A percentile compares a stretch with the other conserved stretches of the same genome.
Conservation (phyloP, 2,329 filamentous ascomycete genomes). For the Cladophialophora psammophila region DNA sequence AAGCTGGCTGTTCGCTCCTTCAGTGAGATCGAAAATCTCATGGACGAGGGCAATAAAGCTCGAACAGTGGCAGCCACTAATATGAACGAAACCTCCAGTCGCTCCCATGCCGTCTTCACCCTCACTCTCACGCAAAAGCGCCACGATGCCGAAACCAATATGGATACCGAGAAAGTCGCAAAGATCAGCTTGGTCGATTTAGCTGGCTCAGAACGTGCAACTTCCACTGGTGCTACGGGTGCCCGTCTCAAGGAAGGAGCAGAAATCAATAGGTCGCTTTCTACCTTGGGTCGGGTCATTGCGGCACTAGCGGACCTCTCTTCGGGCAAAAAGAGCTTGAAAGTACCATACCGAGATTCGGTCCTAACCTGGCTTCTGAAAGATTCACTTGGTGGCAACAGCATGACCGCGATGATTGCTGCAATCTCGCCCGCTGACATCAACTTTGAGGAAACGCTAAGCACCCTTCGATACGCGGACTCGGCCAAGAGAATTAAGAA, state of each 20-base stretch:
- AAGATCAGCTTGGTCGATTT: slow-evolving; percentile 98
- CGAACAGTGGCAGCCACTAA: slow-evolving; percentile 97
- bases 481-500: slow-evolving; percentile 99
- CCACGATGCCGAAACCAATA: slow-evolving; percentile 87
- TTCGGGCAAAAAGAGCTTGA: slow-evolving; percentile 76
- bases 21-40: slow-evolving; percentile 92
- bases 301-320: slow-evolving; percentile 91
- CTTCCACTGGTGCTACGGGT: slow-evolving; percentile 94
- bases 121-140: slow-evolving; percentile 94
- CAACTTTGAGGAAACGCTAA: slow-evolving; percentile 97
- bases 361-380: slow-evolving; percentile 96
- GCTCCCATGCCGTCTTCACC: slow-evolving; percentile 98
- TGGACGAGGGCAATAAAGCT: slow-evolving; percentile 99
- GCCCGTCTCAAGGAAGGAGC: slow-evolving; percentile 96
- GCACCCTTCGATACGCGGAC: slow-evolving; percentile 94
- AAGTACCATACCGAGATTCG: slow-evolving; percentile 97
- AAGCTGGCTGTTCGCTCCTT: slow-evolving; percentile 95
- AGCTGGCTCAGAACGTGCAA: slow-evolving; percentile 95
- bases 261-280: slow-evolving; percentile 96
- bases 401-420: slow-evolving; percentile 99
- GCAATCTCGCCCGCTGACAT: slow-evolving; percentile 98
- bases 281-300: slow-evolving; percentile 96
- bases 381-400: slow-evolving; percentile 96
- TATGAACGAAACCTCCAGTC: slow-evolving; percentile 99
- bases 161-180: slow-evolving; percentile 97